Evolutionary conservation across 2,329 filamentous ascomycete genomes (phyloP).

Genomic region (Neofusicoccum umdonicola): DNA sequence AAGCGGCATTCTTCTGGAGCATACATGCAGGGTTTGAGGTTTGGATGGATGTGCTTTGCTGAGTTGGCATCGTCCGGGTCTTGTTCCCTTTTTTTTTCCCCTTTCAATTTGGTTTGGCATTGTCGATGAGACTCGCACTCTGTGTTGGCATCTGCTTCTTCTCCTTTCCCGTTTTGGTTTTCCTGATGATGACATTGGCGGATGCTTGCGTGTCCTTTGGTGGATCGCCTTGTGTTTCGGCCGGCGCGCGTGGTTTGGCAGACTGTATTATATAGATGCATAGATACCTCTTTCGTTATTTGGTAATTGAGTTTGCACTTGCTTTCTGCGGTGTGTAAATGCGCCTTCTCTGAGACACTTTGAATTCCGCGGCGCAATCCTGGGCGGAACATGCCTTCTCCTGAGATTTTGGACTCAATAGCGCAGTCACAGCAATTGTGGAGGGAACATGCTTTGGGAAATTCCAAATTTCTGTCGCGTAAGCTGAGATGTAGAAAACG

Average conservation of each 20-base stretch:
- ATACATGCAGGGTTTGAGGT: no score
- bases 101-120: background rate
- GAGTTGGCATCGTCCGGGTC: background rate
- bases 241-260: background rate
- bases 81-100: background rate
- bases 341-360: no score
- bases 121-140: background rate
- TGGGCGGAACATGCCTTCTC: no score
- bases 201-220: background rate
- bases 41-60: background rate
- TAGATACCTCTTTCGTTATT: constrained; percentile 1
- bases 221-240: background rate
- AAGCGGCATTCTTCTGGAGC: background rate
- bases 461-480: no score
- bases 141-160: background rate
- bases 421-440: no score
- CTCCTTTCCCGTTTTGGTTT: background rate
- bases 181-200: background rate
- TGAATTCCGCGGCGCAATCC: no score
- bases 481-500: no score
- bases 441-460: no score
- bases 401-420: no score
- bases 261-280: background rate
- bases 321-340: no score
- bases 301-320: background rate